Percentiles rank a stretch among this genome's conserved stretches.
phyloP scores from a whole-genome alignment of 192 early-diverging fungal species.

The Backusella psychrophila region DNA sequence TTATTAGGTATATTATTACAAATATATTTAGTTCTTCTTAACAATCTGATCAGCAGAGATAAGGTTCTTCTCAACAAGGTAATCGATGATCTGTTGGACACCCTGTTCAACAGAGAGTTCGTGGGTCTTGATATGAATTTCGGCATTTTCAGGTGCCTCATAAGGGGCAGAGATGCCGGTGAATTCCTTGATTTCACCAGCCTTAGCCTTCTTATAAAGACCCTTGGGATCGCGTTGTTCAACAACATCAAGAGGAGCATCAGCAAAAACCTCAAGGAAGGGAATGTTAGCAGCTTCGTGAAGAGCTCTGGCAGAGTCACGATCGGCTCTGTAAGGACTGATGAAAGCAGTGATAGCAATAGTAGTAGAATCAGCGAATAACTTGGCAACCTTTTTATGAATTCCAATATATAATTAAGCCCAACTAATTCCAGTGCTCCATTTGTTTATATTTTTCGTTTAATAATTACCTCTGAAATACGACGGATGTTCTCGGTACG shows the following conservation, averaged over 20 bases:
- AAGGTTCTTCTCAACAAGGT: slow-evolving; percentile 21
- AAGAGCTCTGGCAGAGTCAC: slow-evolving; percentile 75
- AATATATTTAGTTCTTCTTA: slow-evolving; percentile 10
- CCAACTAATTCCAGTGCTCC: not conserved
- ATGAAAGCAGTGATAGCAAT: slow-evolving; percentile 91
- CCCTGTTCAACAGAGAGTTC: slow-evolving; percentile 67
- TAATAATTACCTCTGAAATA: slow-evolving; percentile 73
- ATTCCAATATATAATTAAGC: not conserved
- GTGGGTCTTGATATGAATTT: slow-evolving; percentile 85
- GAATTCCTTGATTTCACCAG: slow-evolving; percentile 93
- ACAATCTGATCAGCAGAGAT: slow-evolving; percentile 9
- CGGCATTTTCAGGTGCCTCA: slow-evolving; percentile 79
- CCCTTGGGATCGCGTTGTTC: slow-evolving; percentile 95
- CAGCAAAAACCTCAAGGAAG: slow-evolving; percentile 88
- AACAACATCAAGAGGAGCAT: slow-evolving; percentile 83
- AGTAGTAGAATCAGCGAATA: slow-evolving; percentile 85
- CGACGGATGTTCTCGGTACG: slow-evolving; percentile 95
- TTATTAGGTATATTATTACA: slow-evolving; percentile 7
- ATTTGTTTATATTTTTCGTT: not conserved
- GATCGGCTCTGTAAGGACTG: slow-evolving; percentile 81
- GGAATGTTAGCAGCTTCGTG: slow-evolving; percentile 75
- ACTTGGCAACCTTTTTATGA: slow-evolving; percentile 65
- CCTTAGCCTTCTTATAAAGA: slow-evolving; percentile 92
- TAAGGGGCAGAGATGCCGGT: slow-evolving; percentile 94
- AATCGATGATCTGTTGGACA: slow-evolving; percentile 49